Evolutionary conservation across 2,329 filamentous ascomycete species (phyloP).

Genomic region (Ascochyta clinopodiicola): DNA sequence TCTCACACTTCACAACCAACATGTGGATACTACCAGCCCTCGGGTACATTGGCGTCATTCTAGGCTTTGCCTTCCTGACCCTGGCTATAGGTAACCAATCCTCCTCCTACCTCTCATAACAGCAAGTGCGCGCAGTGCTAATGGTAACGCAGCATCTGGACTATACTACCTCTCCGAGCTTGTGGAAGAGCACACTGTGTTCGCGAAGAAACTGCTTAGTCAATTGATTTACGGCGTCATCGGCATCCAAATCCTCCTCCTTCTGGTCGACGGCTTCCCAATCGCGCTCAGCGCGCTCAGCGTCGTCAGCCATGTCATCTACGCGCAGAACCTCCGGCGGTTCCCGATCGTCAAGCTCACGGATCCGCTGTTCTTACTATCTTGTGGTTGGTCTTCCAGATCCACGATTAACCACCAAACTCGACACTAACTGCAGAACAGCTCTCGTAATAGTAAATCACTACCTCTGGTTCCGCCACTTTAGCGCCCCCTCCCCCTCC

Average conservation of each 20-base stretch:
- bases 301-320: slow-evolving; percentile 81
- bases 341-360: slow-evolving; percentile 82
- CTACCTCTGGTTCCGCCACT: slow-evolving; percentile 95
- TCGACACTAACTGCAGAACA: slow-evolving; percentile 42
- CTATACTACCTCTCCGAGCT: slow-evolving; percentile 98
- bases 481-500: slow-evolving; percentile 66
- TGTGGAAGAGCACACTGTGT: slow-evolving; percentile 95
- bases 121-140: background rate
- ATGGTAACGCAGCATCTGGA: slow-evolving; percentile 74
- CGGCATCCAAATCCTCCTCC: slow-evolving; percentile 74
- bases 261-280: slow-evolving; percentile 85
- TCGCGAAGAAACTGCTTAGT: slow-evolving; percentile 85
- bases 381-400: slow-evolving; percentile 68
- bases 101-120: too few relatives aligned
- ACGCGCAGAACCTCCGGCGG: slow-evolving; percentile 82
- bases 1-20: slow-evolving; percentile 33
- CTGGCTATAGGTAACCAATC: slow-evolving; percentile 80
- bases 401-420: too few relatives aligned
- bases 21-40: slow-evolving; percentile 98
- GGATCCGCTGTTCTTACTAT: slow-evolving; percentile 84
- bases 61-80: slow-evolving; percentile 93
- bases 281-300: slow-evolving; percentile 75
- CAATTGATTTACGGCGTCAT: slow-evolving; percentile 86
- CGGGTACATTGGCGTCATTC: slow-evolving; percentile 83
- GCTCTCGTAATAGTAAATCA: slow-evolving; percentile 87